Conservation (phyloP, 148 eudicot genomes). For the Rhododendron mucronatum region DNA sequence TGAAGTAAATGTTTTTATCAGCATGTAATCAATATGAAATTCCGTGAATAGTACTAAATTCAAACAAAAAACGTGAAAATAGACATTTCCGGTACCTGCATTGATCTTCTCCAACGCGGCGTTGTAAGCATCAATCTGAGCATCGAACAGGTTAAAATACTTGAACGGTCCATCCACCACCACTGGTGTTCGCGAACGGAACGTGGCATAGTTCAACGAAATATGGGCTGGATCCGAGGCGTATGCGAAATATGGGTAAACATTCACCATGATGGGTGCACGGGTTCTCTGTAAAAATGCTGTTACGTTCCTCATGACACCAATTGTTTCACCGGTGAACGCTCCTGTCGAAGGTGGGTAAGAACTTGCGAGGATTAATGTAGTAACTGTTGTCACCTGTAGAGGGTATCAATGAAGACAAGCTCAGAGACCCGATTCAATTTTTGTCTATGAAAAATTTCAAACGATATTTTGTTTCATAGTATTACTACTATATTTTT, state of each 20-base stretch:
- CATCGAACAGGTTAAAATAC: constrained; percentile 35
- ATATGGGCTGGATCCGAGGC: background rate
- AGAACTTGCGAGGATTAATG: constrained; percentile 7
- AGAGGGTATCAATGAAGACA: too few species aligned
- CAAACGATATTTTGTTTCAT: too few species aligned
- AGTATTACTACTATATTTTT: too few species aligned
- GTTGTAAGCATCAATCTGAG: constrained; percentile 31
- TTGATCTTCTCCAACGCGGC: constrained; percentile 24
- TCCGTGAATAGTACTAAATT: too few species aligned
- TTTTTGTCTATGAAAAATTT: too few species aligned
- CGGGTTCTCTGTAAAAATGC: background rate
- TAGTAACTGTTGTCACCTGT: constrained; percentile 2
- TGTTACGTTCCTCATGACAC: background rate
- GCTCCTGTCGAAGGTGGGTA: constrained; percentile 14
- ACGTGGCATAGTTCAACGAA: constrained; percentile 7
- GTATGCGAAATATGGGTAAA: constrained; percentile 7
- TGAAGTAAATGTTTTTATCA: too few species aligned
- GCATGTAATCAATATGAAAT: too few species aligned
- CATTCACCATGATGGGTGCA: constrained; percentile 9
- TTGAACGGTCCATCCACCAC: constrained; percentile 14
- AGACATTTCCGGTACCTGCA: too few species aligned
- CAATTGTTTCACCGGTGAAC: background rate
- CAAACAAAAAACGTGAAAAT: too few species aligned
- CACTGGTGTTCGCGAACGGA: constrained; percentile 1
- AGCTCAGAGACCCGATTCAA: too few species aligned